Evolutionary conservation across 2,329 filamentous ascomycete species (phyloP).

Genomic region (Aspergillus aculeatus): DNA sequence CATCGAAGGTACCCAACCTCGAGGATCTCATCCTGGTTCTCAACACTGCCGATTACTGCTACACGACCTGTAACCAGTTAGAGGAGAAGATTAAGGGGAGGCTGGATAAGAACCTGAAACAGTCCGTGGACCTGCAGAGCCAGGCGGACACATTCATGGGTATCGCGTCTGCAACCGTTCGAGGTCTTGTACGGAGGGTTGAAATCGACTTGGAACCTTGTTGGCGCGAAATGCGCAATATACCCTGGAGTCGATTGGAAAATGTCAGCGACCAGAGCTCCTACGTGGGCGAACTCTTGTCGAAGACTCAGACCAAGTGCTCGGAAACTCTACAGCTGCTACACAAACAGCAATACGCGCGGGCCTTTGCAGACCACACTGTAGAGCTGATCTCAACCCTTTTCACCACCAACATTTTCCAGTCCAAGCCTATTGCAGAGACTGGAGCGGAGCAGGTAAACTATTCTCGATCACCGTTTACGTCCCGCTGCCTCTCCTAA

Average conservation of each 20-base stretch:
- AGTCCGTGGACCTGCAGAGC: constrained; percentile 81
- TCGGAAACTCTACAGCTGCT: constrained; percentile 74
- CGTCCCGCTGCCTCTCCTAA: constrained; percentile 4
- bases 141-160: constrained; percentile 95
- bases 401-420: constrained; percentile 81
- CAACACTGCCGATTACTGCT: constrained; percentile 97
- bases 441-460: constrained; percentile 84
- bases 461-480: constrained; percentile 8
- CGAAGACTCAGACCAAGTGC: constrained; percentile 68
- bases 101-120: constrained; percentile 74
- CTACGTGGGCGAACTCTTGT: constrained; percentile 80
- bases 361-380: constrained; percentile 94
- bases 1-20: constrained; percentile 53
- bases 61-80: constrained; percentile 85
- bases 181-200: constrained; percentile 78
- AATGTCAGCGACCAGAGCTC: constrained; percentile 89
- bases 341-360: constrained; percentile 87
- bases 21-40: constrained; percentile 83
- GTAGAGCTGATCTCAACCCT: constrained; percentile 79
- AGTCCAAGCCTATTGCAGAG: constrained; percentile 87
- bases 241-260: constrained; percentile 91
- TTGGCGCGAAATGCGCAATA: constrained; percentile 97
- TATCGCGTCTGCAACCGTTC: constrained; percentile 82
- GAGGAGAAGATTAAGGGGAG: constrained; percentile 92
- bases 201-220: constrained; percentile 78